These are phyloP conservation scores for Hypoxylon sp. DNA, from an alignment of 2,329 filamentous ascomycete genomes.

Conservation along the genomic window DNA sequence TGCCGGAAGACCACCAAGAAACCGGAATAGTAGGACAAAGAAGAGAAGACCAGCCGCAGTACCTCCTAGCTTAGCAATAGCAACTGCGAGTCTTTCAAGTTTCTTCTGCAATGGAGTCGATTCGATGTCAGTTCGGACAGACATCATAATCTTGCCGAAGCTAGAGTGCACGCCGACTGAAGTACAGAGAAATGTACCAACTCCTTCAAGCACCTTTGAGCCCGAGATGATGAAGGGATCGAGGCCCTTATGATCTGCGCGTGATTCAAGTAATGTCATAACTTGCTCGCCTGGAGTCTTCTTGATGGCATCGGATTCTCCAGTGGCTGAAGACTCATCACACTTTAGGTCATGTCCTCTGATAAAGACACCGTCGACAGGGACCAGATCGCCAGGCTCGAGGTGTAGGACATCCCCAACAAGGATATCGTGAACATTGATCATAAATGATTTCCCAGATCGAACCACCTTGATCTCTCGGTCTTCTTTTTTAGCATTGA, in stretches of 20 bases:
- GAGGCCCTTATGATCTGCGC: constrained; percentile 64
- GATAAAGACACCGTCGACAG: constrained; percentile 77
- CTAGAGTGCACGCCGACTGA: constrained; percentile 69
- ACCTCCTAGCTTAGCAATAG: constrained; percentile 69
- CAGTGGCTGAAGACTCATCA: constrained; percentile 79
- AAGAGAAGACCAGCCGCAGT: constrained; percentile 82
- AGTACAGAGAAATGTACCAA: constrained; percentile 69
- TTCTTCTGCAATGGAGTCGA: constrained; percentile 69
- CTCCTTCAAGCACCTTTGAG: constrained; percentile 69
- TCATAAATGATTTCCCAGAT: constrained; percentile 72
- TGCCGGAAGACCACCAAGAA: constrained; percentile 72
- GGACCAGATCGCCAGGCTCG: constrained; percentile 77
- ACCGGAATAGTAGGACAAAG: constrained; percentile 83
- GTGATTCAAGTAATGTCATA: constrained; percentile 68
- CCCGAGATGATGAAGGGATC: constrained; percentile 76
- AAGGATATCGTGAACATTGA: constrained; percentile 75
- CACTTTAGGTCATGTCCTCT: constrained; percentile 75
- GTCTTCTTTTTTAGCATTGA: constrained; percentile 73
- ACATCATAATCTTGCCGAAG: constrained; percentile 70
- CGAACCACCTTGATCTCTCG: constrained; percentile 74
- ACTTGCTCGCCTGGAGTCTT: constrained; percentile 73
- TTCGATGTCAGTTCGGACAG: constrained; percentile 67
- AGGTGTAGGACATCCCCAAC: constrained; percentile 77
- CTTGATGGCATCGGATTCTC: constrained; percentile 78
- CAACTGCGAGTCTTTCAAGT: constrained; percentile 65